phyloP scores from a whole-genome alignment of 2,329 filamentous ascomycete species.

The Alternaria arborescens region DNA sequence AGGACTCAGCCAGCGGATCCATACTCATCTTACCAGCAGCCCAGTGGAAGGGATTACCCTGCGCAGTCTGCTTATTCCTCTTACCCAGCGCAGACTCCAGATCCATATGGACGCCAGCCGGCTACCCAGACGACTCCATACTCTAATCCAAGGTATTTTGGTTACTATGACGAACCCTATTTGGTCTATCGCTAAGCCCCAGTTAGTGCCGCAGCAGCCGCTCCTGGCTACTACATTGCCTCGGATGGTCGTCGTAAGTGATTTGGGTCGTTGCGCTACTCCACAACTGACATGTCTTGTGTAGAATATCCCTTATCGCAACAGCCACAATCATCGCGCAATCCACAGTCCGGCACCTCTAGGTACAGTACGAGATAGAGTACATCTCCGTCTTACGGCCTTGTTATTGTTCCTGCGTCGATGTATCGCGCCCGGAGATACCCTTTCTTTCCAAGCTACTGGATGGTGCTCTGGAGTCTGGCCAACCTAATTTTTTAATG shows the following conservation, averaged over 20 bases:
- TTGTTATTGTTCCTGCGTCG: slow-evolving; percentile 42
- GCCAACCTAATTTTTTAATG: slow-evolving; percentile 38
- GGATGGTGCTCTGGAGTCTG: slow-evolving; percentile 45
- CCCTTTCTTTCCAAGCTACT: slow-evolving; percentile 41
- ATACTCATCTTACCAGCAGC: slow-evolving; percentile 42
- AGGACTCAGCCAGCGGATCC: slow-evolving; percentile 45
- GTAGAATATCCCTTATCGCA: slow-evolving; percentile 47
- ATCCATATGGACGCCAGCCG: slow-evolving; percentile 38
- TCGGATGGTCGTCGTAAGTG: slow-evolving; percentile 52
- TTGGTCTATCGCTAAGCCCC: slow-evolving; percentile 53
- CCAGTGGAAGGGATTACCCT: slow-evolving; percentile 33
- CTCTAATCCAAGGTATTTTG: slow-evolving; percentile 53
- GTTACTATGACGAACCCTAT: slow-evolving; percentile 48
- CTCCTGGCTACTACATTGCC: slow-evolving; percentile 49
- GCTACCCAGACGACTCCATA: slow-evolving; percentile 32
- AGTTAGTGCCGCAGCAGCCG: slow-evolving; percentile 41
- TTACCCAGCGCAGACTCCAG: slow-evolving; percentile 41
- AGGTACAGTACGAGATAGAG: slow-evolving; percentile 38
- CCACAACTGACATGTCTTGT: slow-evolving; percentile 26
- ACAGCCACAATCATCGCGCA: slow-evolving; percentile 37
- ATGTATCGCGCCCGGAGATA: slow-evolving; percentile 47
- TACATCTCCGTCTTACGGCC: slow-evolving; percentile 36
- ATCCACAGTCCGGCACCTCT: slow-evolving; percentile 34
- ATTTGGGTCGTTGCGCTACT: slow-evolving; percentile 4
- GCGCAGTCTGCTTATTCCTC: slow-evolving; percentile 34